These are phyloP conservation scores for Blastobotrys apis DNA, from an alignment of 1,139 yeast genomes.

Conservation along the genomic window DNA sequence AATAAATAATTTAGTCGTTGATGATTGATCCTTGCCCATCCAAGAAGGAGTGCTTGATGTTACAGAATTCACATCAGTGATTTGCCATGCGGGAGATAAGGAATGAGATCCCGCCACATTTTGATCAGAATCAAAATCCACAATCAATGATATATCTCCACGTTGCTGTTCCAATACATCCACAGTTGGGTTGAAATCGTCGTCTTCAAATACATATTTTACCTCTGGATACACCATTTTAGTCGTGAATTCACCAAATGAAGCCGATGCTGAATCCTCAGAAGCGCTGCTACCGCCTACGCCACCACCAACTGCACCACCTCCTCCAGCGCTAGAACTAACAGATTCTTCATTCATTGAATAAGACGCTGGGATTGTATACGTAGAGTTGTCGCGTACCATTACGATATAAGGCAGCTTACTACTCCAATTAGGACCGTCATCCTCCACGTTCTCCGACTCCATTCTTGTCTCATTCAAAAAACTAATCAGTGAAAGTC, in stretches of 20 bases:
- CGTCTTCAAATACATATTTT: conserved; percentile 38
- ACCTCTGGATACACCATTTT: conserved; percentile 35
- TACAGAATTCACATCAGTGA: conserved; percentile 23
- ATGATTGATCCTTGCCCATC: conserved; percentile 16
- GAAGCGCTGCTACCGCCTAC: no score
- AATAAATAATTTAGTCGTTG: conserved; percentile 20
- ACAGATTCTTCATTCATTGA: no score
- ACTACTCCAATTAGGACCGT: no score
- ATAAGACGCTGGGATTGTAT: conserved; percentile 4
- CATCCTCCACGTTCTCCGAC: no score
- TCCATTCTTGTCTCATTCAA: no score
- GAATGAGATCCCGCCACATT: conserved; percentile 31
- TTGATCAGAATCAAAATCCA: conserved; percentile 38
- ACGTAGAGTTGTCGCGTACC: conserved; percentile 8
- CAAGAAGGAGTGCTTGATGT: conserved; percentile 21
- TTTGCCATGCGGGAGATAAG: conserved; percentile 39
- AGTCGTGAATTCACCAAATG: conserved; percentile 6
- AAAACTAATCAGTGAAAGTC: no score
- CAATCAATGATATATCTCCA: conserved; percentile 34
- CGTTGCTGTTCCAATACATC: conserved; percentile 32
- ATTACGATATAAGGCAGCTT: conserved; percentile 11
- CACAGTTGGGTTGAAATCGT: conserved; percentile 35
- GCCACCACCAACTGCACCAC: no score
- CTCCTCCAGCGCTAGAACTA: no score
- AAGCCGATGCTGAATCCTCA: no score